Conservation (phyloP, 129 eudicot species). For the Escallonia herrerae region DNA sequence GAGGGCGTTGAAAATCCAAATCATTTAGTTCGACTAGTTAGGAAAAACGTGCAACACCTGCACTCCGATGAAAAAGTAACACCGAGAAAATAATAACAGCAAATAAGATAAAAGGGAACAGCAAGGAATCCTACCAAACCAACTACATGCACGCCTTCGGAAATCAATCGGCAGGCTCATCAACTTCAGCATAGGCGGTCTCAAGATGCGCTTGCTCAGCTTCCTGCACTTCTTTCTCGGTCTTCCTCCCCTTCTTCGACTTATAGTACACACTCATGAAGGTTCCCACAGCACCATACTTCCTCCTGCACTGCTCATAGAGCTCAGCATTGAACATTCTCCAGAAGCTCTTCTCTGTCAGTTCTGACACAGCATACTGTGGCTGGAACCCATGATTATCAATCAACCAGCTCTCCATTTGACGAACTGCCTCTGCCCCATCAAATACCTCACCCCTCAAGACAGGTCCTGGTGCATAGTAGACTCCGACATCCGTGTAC, state of each 20-base stretch:
- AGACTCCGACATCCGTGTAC: constrained; percentile 97
- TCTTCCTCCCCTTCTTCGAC: constrained; percentile 96
- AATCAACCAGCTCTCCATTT: constrained; percentile 76
- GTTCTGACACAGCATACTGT: constrained; percentile 90
- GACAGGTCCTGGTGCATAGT: constrained; percentile 87
- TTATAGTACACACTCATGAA: constrained; percentile 98
- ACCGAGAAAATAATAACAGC: not conserved
- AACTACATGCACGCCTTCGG: not conserved
- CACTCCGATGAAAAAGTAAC: too few species aligned
- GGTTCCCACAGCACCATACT: constrained; percentile 91
- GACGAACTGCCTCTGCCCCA: constrained; percentile 66
- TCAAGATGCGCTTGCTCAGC: constrained; percentile 85
- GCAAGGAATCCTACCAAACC: not conserved
- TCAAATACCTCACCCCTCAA: constrained; percentile 86
- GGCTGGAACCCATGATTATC: constrained; percentile 97
- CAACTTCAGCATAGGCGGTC: constrained; percentile 68
- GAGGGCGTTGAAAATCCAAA: too few species aligned
- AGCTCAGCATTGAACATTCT: constrained; percentile 90
- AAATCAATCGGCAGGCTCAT: constrained; percentile 22
- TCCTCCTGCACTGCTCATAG: constrained; percentile 75
- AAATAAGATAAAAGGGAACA: not conserved
- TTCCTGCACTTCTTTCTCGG: constrained; percentile 95
- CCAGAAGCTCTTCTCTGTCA: constrained; percentile 92
- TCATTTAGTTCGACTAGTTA: too few species aligned
- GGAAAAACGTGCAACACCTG: too few species aligned